Conservation (phyloP, 805 yeast species). For the Danielia reshetovae region DNA sequence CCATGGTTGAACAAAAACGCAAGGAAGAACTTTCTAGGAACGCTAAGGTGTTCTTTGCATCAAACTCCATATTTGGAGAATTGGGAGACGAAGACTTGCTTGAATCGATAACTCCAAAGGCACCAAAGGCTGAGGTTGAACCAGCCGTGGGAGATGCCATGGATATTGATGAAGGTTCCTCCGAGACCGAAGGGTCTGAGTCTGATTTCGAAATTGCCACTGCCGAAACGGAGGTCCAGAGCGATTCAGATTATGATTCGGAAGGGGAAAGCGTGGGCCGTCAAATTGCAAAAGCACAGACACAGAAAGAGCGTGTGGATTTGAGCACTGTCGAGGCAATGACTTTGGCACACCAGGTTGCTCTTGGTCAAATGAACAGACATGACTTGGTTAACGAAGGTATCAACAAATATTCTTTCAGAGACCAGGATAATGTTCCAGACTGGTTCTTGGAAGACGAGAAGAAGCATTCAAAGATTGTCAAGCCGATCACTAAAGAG, state of each 20-base stretch:
- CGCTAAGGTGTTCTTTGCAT: slow-evolving; percentile 38
- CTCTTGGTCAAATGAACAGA: slow-evolving; percentile 80
- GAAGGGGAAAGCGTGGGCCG: slow-evolving; percentile 44
- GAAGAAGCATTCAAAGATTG: slow-evolving; percentile 74
- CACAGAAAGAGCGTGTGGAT: slow-evolving; percentile 66
- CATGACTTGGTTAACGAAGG: slow-evolving; percentile 91
- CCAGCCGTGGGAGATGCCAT: no score
- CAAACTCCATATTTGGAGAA: slow-evolving; percentile 37
- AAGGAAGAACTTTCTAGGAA: slow-evolving; percentile 30
- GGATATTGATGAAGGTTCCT: slow-evolving; percentile 22
- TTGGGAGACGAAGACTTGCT: slow-evolving; percentile 46
- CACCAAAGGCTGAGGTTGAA: slow-evolving; percentile 1
- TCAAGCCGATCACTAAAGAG: slow-evolving; percentile 93
- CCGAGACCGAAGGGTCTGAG: slow-evolving; percentile 41
- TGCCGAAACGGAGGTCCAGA: slow-evolving; percentile 21
- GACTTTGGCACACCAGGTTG: slow-evolving; percentile 96
- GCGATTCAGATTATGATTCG: slow-evolving; percentile 46
- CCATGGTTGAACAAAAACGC: slow-evolving; percentile 49
- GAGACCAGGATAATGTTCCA: slow-evolving; percentile 88
- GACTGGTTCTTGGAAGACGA: slow-evolving; percentile 98
- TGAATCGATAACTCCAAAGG: slow-evolving; percentile 9
- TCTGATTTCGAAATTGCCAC: slow-evolving; percentile 44
- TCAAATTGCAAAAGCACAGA: slow-evolving; percentile 35
- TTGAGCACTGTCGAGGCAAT: slow-evolving; percentile 92
- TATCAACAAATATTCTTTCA: slow-evolving; percentile 84